Base-by-base conservation (phyloP, 768 basidiomycete species). In the Tylopilus plumbeoviolaceoides region DNA sequence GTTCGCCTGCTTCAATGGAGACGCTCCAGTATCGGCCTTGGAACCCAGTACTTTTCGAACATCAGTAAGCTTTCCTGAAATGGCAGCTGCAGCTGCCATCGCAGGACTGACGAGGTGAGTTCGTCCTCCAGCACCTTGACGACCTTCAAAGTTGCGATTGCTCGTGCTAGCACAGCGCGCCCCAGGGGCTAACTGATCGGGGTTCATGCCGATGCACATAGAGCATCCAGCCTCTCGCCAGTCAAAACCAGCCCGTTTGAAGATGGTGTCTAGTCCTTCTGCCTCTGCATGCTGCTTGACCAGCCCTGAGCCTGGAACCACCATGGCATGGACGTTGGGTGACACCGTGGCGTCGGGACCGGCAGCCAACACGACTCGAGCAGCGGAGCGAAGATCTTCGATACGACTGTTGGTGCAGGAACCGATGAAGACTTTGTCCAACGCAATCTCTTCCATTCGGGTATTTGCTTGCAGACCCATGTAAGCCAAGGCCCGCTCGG, bases 141-240 rank as follows among this genome's bases (percentile, higher is more conserved):
- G 84, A 47, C 91, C 91, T 72, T 95, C 91, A 59, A 95, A 94
- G 73, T 95, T 95, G 53, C 92, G 83, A 72, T 95, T 94, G 62
- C 89, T 91, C 35, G 92, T 95, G 59, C 89, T 91, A 10, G 92
- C 92, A 63, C 92, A 95, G 41, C 92, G 85, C 63, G 87, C 79
- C 14, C 87, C 85, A 2, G 91, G 89, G 17, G 80, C 77, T 46
- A 95, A 75, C 64, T 93, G 90, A 70, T 95, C 92, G 12, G 91
- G 89, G 70, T 95, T 95, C 92, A 95, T 95, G 39, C 91, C 92
- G 59, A 95, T 71, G 72, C 92, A 95, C 92, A 95, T 95, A 15
- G 92, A 95, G 66, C 92, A 95, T 31, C 92, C 92, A 30, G 92
- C 92, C 70, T 95, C 92, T 47, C 92, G 81, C 92, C 92, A 95